Percentiles rank a stretch among this genome's conserved stretches.
Evolutionary conservation across 2,329 filamentous ascomycete species (phyloP).

Genomic region (Nothophoma quercina): DNA sequence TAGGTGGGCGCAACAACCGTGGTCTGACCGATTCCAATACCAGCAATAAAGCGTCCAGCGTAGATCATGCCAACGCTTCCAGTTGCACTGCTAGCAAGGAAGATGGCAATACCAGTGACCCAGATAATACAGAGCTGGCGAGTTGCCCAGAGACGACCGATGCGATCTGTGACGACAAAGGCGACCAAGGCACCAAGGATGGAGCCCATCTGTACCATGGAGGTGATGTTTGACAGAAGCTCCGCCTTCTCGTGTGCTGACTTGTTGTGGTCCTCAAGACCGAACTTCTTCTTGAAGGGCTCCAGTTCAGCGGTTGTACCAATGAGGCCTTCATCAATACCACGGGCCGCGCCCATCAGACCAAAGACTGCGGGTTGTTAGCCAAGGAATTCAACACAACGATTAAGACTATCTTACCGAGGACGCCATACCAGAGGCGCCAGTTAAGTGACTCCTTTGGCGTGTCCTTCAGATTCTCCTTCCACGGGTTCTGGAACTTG

Average conservation of each 20-base stretch:
- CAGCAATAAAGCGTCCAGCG: constrained; percentile 71
- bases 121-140: constrained; percentile 53
- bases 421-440: constrained; percentile 78
- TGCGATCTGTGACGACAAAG: constrained; percentile 58
- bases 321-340: constrained; percentile 82
- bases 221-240: constrained; percentile 70
- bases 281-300: constrained; percentile 48
- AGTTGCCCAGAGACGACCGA: constrained; percentile 54
- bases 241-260: constrained; percentile 44
- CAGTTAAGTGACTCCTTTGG: constrained; percentile 78
- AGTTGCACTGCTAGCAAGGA: constrained; percentile 45
- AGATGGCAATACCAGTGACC: constrained; percentile 53
- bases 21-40: constrained; percentile 71
- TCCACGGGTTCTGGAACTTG: constrained; percentile 43
- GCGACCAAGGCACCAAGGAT: constrained; percentile 73
- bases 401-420: constrained; percentile 46
- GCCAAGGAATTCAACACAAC: not conserved
- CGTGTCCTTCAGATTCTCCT: constrained; percentile 65
- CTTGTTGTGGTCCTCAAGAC: constrained; percentile 42
- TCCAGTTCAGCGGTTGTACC: constrained; percentile 64
- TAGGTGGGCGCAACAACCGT: constrained; percentile 75
- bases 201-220: constrained; percentile 82
- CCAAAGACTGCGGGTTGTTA: constrained; percentile 60
- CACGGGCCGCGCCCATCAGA: constrained; percentile 77
- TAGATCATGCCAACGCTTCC: constrained; percentile 62